Percentiles rank a stretch among this genome's conserved stretches.
Evolutionary conservation across 495 filamentous ascomycete genomes (phyloP).

Genomic region (Hyaloscypha hepaticicola): DNA sequence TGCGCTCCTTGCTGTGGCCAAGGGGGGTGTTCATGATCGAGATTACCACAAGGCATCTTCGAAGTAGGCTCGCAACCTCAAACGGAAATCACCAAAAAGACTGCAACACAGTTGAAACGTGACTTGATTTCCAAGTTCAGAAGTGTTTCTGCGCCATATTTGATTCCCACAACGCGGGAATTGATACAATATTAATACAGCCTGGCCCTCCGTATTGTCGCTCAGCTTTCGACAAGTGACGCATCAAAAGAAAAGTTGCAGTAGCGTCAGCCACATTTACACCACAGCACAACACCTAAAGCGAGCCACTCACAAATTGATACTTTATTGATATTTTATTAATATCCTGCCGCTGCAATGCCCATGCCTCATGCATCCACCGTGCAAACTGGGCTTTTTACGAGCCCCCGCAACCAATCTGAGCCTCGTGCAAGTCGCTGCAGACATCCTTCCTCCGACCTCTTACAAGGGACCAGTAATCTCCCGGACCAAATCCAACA

Average conservation of each 20-base stretch:
- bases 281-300: background rate
- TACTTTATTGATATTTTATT: background rate
- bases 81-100: background rate
- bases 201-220: background rate
- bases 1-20: background rate
- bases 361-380: background rate
- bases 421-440: too few species aligned
- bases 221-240: background rate
- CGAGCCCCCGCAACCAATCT: too few species aligned
- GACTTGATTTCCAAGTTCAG: background rate
- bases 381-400: background rate
- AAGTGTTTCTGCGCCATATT: background rate
- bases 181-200: slow-evolving; percentile 3
- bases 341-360: background rate
- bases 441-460: too few species aligned
- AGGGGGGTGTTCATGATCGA: background rate
- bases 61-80: background rate
- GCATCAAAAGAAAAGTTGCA: background rate
- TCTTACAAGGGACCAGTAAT: too few species aligned
- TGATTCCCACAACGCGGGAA: background rate
- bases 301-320: slow-evolving; percentile 3
- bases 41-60: slow-evolving; percentile 5
- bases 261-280: background rate
- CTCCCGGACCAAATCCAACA: too few species aligned
- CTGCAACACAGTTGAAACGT: background rate